Conservation (phyloP, 163 green algal species). For the Picocystis sp. region DNA sequence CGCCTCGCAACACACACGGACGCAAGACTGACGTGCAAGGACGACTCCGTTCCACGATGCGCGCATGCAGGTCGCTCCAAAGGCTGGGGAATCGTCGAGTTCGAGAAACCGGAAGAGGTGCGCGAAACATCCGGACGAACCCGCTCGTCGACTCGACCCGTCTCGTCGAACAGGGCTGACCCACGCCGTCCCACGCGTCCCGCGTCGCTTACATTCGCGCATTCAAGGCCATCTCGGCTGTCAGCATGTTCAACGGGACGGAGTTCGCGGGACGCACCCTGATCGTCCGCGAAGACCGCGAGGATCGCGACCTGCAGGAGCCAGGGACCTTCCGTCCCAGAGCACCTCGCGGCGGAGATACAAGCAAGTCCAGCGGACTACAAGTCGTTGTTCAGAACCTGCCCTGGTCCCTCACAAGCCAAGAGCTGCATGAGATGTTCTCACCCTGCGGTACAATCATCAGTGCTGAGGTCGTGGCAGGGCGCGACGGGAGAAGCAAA, state of each 20-base stretch:
- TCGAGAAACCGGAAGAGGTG: slow-evolving; percentile 70
- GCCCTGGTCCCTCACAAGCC: slow-evolving; percentile 64
- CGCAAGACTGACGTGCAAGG: too few relatives aligned
- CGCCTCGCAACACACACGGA: too few relatives aligned
- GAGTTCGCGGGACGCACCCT: slow-evolving; percentile 73
- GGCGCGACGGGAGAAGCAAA: slow-evolving; percentile 64
- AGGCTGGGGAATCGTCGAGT: slow-evolving; percentile 90
- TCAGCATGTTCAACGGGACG: slow-evolving; percentile 64
- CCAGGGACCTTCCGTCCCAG: too few relatives aligned
- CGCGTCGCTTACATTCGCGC: too few relatives aligned
- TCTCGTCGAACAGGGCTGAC: too few relatives aligned
- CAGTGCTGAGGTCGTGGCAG: slow-evolving; percentile 54
- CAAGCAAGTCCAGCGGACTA: slow-evolving; percentile 21
- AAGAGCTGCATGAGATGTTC: slow-evolving; percentile 69
- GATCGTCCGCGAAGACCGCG: slow-evolving; percentile 76
- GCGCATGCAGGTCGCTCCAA: slow-evolving; percentile 54
- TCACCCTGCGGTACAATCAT: slow-evolving; percentile 36
- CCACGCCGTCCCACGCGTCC: too few relatives aligned
- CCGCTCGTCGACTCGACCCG: too few relatives aligned
- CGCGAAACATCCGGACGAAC: background rate
- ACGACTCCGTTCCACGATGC: too few relatives aligned
- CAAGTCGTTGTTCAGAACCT: slow-evolving; percentile 83
- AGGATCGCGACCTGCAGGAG: slow-evolving; percentile 85
- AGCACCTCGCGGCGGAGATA: slow-evolving; percentile 11
- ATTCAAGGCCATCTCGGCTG: slow-evolving; percentile 50